A percentile compares a stretch with the other conserved stretches of the same genome.
These are phyloP conservation scores for Clonostachys solani DNA, from an alignment of 2,329 filamentous ascomycete species.

Conservation along the genomic window DNA sequence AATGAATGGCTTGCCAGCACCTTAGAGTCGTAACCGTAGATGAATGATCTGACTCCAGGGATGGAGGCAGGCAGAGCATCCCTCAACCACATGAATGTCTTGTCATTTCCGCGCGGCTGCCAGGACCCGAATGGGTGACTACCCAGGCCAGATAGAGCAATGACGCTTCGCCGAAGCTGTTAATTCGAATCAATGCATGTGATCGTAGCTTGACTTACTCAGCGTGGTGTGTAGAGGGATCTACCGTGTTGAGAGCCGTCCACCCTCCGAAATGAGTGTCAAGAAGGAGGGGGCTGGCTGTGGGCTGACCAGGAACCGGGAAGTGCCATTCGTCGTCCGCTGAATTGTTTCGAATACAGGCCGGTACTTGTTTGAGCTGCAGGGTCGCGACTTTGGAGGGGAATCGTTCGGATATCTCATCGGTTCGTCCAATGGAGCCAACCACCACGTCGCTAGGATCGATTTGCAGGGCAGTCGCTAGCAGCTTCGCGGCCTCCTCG, in stretches of 20 bases:
- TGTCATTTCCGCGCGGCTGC: neutral
- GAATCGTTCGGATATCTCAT: too few relatives aligned
- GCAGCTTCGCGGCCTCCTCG: too few relatives aligned
- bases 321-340: neutral
- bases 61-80: neutral
- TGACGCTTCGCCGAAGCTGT: neutral
- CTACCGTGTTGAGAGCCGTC: neutral
- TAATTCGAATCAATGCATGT: neutral
- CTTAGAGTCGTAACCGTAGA: neutral
- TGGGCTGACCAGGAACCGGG: neutral
- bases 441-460: too few relatives aligned
- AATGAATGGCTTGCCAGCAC: neutral
- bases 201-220: neutral
- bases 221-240: neutral
- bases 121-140: slow-evolving; percentile 1
- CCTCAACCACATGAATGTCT: neutral
- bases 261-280: neutral
- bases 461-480: too few relatives aligned
- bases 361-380: too few relatives aligned
- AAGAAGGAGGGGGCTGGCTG: neutral
- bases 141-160: neutral
- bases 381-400: too few relatives aligned
- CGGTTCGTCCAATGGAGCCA: too few relatives aligned
- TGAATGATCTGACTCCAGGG: neutral
- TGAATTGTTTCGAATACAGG: neutral